phyloP scores from a whole-genome alignment of 768 basidiomycete genomes.

The Russula sp. region DNA sequence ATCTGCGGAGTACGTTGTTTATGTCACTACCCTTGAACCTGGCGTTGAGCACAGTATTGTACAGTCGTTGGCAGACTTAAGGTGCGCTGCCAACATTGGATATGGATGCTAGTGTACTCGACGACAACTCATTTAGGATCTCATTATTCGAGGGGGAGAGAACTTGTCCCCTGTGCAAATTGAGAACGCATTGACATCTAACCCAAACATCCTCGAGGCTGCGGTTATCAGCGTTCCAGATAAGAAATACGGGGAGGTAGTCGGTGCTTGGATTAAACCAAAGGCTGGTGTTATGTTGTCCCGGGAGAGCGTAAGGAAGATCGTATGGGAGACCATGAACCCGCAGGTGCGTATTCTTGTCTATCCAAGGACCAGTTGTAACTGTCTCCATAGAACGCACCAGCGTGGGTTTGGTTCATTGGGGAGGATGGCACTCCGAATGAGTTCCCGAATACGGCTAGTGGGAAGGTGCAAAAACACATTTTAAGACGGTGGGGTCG shows the following conservation, averaged over 20 bases:
- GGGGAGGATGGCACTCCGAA: slow-evolving; percentile 57
- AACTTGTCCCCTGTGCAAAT: slow-evolving; percentile 85
- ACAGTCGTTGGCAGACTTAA: slow-evolving; percentile 78
- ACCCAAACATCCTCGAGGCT: slow-evolving; percentile 62
- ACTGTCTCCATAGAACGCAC: slow-evolving; percentile 56
- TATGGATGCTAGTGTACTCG: background rate
- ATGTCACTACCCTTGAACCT: background rate
- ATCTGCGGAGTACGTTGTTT: slow-evolving; percentile 56
- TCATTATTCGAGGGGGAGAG: slow-evolving; percentile 87
- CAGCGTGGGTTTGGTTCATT: slow-evolving; percentile 80
- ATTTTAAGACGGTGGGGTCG: slow-evolving; percentile 67
- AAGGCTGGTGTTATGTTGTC: slow-evolving; percentile 36
- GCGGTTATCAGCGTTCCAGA: slow-evolving; percentile 74
- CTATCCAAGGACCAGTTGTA: background rate
- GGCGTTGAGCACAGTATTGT: background rate
- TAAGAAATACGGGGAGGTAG: slow-evolving; percentile 66
- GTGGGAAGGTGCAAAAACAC: slow-evolving; percentile 86
- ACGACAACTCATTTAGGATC: slow-evolving; percentile 48
- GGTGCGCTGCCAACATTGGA: slow-evolving; percentile 39
- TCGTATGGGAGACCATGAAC: slow-evolving; percentile 63
- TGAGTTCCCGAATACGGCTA: slow-evolving; percentile 80
- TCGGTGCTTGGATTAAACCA: slow-evolving; percentile 74
- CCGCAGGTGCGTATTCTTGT: slow-evolving; percentile 56
- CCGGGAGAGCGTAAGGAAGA: slow-evolving; percentile 50
- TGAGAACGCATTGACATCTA: slow-evolving; percentile 64